These are phyloP conservation scores for Fusarium sp. DNA, from an alignment of 2,329 filamentous ascomycete species.

Conservation along the genomic window DNA sequence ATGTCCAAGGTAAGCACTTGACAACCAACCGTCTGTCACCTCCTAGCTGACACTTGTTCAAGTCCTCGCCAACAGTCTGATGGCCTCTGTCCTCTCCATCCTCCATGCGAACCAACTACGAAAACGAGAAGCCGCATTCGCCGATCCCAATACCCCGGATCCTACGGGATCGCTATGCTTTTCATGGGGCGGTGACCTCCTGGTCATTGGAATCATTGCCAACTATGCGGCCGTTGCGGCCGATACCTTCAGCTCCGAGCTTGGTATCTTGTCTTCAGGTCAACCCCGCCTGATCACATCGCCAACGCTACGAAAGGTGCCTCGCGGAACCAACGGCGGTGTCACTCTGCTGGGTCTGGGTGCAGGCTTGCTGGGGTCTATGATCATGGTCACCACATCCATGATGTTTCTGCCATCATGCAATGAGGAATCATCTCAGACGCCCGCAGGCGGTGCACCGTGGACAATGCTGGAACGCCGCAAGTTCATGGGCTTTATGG, in stretches of 20 bases:
- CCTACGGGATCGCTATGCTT: slow-evolving; percentile 65
- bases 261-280: slow-evolving; percentile 86
- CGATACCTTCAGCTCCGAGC: slow-evolving; percentile 94
- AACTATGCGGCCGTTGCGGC: slow-evolving; percentile 94
- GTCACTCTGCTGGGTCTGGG: slow-evolving; percentile 81
- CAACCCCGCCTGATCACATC: slow-evolving; percentile 89
- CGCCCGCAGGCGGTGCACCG: slow-evolving; percentile 59
- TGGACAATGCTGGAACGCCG: slow-evolving; percentile 65
- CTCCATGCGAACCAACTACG: slow-evolving; percentile 72
- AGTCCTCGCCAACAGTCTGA: slow-evolving; percentile 88
- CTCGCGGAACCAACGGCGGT: slow-evolving; percentile 93
- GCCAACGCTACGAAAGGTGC: slow-evolving; percentile 79
- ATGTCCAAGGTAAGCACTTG: slow-evolving; percentile 75
- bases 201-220: slow-evolving; percentile 75
- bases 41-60: slow-evolving; percentile 13
- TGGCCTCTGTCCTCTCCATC: slow-evolving; percentile 75
- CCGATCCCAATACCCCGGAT: slow-evolving; percentile 50
- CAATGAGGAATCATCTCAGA: slow-evolving; percentile 54
- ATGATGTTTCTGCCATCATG: slow-evolving; percentile 79
- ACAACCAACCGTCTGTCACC: neutral
- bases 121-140: slow-evolving; percentile 59
- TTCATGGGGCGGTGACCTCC: slow-evolving; percentile 71
- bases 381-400: slow-evolving; percentile 75
- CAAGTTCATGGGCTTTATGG: slow-evolving; percentile 69
- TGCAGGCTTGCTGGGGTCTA: slow-evolving; percentile 80